Conservation (phyloP, 179 eudicot genomes). For the Gypsophila paniculata region DNA sequence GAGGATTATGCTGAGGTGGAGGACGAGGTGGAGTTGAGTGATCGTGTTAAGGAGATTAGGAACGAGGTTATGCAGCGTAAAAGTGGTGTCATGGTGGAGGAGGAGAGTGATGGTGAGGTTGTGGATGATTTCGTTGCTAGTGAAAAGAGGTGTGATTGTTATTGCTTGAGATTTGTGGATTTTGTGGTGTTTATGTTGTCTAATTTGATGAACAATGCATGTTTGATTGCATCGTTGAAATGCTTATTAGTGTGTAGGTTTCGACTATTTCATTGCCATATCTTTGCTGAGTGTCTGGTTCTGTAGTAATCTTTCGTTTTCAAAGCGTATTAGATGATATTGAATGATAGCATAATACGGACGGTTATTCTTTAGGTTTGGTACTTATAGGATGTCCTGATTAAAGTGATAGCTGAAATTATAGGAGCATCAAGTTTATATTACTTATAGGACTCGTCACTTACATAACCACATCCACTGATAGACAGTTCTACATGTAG, state of each 20-base stretch:
- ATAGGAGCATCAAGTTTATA: too few species aligned
- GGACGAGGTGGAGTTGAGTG: constrained; percentile 40
- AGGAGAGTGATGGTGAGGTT: not conserved
- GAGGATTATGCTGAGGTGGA: constrained; percentile 45
- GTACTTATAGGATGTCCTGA: not conserved
- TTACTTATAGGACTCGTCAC: too few species aligned
- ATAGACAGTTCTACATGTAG: not conserved
- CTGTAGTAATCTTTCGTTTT: not conserved
- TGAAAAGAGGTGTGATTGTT: constrained; percentile 48
- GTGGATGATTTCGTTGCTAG: constrained; percentile 41
- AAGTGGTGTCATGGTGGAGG: constrained; percentile 19
- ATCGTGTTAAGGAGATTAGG: constrained; percentile 42
- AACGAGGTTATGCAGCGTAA: constrained; percentile 46
- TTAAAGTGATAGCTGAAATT: too few species aligned
- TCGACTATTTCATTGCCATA: not conserved
- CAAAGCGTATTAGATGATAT: not conserved
- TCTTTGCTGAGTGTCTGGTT: not conserved
- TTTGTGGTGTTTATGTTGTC: not conserved
- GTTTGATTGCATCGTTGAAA: not conserved
- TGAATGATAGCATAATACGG: not conserved
- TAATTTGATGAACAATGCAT: not conserved
- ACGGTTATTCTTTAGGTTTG: not conserved
- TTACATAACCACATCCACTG: not conserved
- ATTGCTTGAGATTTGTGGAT: not conserved
- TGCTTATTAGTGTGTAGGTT: not conserved